These are phyloP conservation scores for Liquidambar formosana DNA, from an alignment of 164 flowering plant species.

Conservation along the genomic window DNA sequence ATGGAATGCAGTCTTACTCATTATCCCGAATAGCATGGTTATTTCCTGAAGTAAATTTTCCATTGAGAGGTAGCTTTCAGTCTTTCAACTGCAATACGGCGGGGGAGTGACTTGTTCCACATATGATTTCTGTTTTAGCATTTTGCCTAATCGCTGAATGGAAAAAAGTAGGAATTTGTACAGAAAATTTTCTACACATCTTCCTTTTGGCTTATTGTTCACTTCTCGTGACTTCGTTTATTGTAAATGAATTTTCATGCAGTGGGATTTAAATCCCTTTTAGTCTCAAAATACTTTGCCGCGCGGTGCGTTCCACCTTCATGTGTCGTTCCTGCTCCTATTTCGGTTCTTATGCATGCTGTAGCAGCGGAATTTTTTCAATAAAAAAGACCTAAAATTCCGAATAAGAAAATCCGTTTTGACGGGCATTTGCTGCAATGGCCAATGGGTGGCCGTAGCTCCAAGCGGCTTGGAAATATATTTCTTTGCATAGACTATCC, in stretches of 20 bases:
- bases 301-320: too few relatives aligned
- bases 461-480: too few relatives aligned
- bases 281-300: not conserved
- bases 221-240: not conserved
- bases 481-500: too few relatives aligned
- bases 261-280: not conserved
- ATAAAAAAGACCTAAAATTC: too few relatives aligned
- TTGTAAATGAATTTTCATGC: not conserved
- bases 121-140: not conserved
- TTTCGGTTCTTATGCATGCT: too few relatives aligned
- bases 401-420: too few relatives aligned
- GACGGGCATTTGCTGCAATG: too few relatives aligned
- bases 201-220: not conserved
- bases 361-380: too few relatives aligned
- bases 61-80: not conserved
- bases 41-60: not conserved
- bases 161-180: not conserved
- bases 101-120: too few relatives aligned
- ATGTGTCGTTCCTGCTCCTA: too few relatives aligned
- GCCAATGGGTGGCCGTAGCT: too few relatives aligned
- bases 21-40: not conserved
- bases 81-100: not conserved
- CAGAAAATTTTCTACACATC: not conserved
- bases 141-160: not conserved
- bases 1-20: not conserved